phyloP scores from a whole-genome alignment of 1,139 yeast species.

The Maudiozyma humilis region DNA sequence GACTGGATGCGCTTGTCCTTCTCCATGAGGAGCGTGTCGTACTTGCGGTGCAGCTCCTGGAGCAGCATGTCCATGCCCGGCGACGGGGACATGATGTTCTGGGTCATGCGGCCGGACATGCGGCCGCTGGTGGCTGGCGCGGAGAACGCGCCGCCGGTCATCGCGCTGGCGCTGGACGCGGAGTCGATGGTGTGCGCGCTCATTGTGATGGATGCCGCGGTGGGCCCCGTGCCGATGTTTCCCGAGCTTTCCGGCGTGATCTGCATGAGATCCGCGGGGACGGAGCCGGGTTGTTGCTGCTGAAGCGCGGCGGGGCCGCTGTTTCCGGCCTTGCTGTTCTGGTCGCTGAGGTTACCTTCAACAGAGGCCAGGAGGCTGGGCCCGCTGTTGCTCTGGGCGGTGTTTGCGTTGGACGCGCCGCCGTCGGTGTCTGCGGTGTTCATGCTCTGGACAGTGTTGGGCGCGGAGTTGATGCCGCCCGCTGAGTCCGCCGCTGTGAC shows the following conservation, averaged over 20 bases:
- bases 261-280: neutral
- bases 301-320: no score
- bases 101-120: neutral
- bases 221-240: neutral
- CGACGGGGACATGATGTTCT: neutral
- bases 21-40: slow-evolving; percentile 23
- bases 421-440: neutral
- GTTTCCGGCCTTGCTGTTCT: neutral
- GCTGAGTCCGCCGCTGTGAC: neutral
- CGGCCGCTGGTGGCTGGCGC: neutral
- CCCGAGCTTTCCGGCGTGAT: slow-evolving; percentile 1
- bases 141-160: slow-evolving; percentile 1
- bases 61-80: neutral
- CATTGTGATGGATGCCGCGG: neutral
- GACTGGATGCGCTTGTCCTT: slow-evolving; percentile 27
- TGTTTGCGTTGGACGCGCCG: neutral
- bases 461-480: neutral
- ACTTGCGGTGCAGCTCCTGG: slow-evolving; percentile 19
- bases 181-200: neutral
- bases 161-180: neutral
- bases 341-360: slow-evolving; percentile 1
- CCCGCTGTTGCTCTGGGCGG: neutral
- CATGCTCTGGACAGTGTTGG: neutral
- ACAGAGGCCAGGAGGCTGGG: neutral
- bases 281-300: no score